Percentiles rank a stretch among this genome's conserved stretches.
phyloP scores from a whole-genome alignment of 108 stramenopile genomes.

The Mediolabrus comicus region DNA sequence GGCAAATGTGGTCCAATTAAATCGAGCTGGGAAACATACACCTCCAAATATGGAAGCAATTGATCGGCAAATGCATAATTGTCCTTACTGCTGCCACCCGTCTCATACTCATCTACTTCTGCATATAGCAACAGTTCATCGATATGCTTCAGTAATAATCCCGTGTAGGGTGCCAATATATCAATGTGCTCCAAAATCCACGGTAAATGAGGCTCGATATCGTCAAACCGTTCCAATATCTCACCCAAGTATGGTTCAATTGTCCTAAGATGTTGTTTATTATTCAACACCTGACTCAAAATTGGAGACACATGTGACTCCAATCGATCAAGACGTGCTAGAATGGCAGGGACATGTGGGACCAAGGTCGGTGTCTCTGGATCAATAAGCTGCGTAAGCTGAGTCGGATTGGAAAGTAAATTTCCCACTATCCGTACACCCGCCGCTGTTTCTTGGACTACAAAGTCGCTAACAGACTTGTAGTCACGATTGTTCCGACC shows the following conservation, averaged over 20 bases:
- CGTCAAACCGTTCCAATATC: slow-evolving; percentile 64
- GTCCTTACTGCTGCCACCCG: slow-evolving; percentile 25
- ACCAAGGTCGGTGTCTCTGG: slow-evolving; percentile 63
- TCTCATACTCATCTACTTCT: slow-evolving; percentile 46
- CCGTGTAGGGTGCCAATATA: slow-evolving; percentile 72
- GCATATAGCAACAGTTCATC: slow-evolving; percentile 73
- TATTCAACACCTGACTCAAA: slow-evolving; percentile 63
- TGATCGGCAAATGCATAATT: slow-evolving; percentile 64
- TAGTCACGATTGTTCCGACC: slow-evolving; percentile 53
- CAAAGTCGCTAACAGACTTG: slow-evolving; percentile 51
- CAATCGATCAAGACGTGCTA: slow-evolving; percentile 56
- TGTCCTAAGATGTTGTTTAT: slow-evolving; percentile 57
- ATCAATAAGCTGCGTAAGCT: slow-evolving; percentile 56
- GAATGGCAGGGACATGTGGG: slow-evolving; percentile 64
- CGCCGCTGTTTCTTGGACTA: slow-evolving; percentile 45
- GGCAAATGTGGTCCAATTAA: slow-evolving; percentile 66
- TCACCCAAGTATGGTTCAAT: slow-evolving; percentile 67
- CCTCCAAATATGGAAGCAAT: slow-evolving; percentile 63
- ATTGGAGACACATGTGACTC: slow-evolving; percentile 64
- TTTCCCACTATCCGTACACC: slow-evolving; percentile 52
- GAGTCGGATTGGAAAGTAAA: slow-evolving; percentile 48
- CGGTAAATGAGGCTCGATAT: slow-evolving; percentile 74
- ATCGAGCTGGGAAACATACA: slow-evolving; percentile 60
- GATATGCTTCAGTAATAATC: slow-evolving; percentile 65
- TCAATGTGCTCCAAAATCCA: slow-evolving; percentile 79